Conservation (phyloP, 176 grass and related monocot species). For the Zoysia japonica region DNA sequence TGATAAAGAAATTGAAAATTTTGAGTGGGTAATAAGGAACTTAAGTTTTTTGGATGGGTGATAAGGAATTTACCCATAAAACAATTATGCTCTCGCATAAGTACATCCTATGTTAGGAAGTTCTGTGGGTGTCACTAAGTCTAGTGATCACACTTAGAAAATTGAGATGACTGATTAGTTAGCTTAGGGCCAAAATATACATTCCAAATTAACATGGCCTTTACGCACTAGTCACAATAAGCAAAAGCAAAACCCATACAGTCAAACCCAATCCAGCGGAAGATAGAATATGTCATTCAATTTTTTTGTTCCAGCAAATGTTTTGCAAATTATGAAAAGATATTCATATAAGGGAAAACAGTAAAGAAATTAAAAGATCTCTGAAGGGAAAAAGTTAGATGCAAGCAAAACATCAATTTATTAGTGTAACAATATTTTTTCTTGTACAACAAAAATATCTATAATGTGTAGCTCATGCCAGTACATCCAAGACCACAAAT, state of each 20-base stretch:
- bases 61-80: too few species aligned
- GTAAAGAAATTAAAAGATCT: neutral
- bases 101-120: neutral
- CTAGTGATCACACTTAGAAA: neutral
- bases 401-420: neutral
- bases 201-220: neutral
- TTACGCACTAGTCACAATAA: neutral
- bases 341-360: neutral
- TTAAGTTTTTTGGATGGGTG: too few species aligned
- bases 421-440: neutral
- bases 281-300: neutral
- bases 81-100: neutral
- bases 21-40: too few species aligned
- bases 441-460: neutral
- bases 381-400: constrained; percentile 2
- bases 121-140: neutral
- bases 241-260: neutral
- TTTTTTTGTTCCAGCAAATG: neutral
- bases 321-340: neutral
- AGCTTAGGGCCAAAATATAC: neutral
- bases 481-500: constrained; percentile 29
- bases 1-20: too few species aligned
- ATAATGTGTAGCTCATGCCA: neutral
- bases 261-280: neutral
- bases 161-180: neutral